Evolutionary conservation across 1,284 basidiomycete species (phyloP).

Genomic region (Trametes sp.): DNA sequence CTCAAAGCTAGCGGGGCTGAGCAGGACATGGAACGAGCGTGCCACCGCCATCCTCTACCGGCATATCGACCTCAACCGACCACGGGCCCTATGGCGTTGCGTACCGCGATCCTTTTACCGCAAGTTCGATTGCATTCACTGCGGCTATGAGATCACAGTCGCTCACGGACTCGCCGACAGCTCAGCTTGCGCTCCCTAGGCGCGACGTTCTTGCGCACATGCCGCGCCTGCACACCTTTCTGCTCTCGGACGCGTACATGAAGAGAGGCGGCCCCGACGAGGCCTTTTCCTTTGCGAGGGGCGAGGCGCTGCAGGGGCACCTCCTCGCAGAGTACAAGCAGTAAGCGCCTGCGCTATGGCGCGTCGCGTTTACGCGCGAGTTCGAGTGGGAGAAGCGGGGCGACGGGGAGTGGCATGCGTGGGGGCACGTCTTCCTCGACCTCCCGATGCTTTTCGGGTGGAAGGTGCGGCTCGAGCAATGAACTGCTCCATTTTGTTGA

Average conservation of each 20-base stretch:
- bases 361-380: constrained; percentile 17
- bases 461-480: background rate
- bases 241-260: constrained; percentile 6
- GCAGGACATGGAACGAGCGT: no score
- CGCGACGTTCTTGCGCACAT: background rate
- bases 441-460: background rate
- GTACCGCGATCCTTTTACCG: no score
- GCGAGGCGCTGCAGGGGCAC: background rate
- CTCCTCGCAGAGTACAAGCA: constrained; percentile 2
- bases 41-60: no score
- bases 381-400: constrained; percentile 17
- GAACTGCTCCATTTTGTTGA: no score
- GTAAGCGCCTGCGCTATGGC: constrained; percentile 4
- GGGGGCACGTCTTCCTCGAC: background rate
- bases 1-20: no score
- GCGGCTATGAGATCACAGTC: no score
- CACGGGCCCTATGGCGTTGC: no score
- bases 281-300: constrained; percentile 10
- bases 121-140: background rate
- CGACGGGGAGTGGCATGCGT: constrained; percentile 6
- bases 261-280: background rate
- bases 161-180: background rate
- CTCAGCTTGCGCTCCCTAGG: background rate
- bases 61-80: no score
- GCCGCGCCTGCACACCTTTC: constrained; percentile 10